Evolutionary conservation across 2,329 filamentous ascomycete genomes (phyloP).

Genomic region (Verticillium tricorpus): DNA sequence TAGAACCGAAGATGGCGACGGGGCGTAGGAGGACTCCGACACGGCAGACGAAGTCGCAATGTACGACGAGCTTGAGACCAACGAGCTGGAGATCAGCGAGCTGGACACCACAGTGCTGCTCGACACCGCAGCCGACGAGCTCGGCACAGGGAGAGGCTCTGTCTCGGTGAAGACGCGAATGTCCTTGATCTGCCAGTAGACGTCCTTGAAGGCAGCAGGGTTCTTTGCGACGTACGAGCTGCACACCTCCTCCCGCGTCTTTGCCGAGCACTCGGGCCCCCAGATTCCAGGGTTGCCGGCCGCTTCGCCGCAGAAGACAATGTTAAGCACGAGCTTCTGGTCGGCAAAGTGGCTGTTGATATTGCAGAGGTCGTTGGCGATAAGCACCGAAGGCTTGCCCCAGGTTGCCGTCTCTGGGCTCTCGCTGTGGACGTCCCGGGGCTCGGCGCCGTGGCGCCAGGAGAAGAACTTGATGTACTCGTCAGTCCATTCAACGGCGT

Average conservation of each 20-base stretch:
- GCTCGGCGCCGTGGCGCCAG: conserved; percentile 26
- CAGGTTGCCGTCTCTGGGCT: conserved; percentile 59
- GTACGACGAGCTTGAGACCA: background rate
- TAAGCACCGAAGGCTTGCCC: conserved; percentile 59
- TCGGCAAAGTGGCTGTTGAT: conserved; percentile 58
- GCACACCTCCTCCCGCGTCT: conserved; percentile 24
- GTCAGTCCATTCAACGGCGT: conserved; percentile 38
- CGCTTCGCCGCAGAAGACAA: conserved; percentile 70
- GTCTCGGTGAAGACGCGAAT: conserved; percentile 25
- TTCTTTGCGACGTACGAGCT: conserved; percentile 30
- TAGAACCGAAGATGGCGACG: no score
- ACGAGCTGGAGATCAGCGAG: background rate
- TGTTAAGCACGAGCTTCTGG: conserved; percentile 71
- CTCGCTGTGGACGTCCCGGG: conserved; percentile 28
- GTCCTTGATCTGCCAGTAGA: conserved; percentile 41
- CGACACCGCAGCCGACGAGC: background rate
- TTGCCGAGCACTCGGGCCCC: conserved; percentile 18
- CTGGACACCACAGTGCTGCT: background rate
- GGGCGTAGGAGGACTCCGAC: background rate
- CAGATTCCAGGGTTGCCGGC: conserved; percentile 38
- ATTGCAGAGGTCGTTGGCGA: conserved; percentile 56
- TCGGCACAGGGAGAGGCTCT: background rate
- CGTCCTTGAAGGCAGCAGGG: conserved; percentile 28
- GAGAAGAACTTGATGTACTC: conserved; percentile 36
- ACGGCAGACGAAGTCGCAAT: background rate